phyloP scores from a whole-genome alignment of 208 protist genomes.

The Polymyxa betae region DNA sequence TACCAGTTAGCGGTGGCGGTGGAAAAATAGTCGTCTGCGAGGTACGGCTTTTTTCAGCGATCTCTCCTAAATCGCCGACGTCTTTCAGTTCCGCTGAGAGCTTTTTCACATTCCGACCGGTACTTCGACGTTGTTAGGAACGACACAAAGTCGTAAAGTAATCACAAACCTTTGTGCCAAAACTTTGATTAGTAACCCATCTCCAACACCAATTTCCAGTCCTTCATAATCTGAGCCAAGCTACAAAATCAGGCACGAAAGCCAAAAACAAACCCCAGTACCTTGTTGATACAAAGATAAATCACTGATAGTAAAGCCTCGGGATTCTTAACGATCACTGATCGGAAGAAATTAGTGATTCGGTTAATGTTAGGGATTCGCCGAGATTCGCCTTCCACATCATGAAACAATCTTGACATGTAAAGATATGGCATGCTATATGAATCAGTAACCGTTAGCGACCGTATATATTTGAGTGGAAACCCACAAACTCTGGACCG shows the following conservation, averaged over 20 bases:
- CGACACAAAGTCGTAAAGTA: conserved; percentile 10
- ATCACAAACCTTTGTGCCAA: conserved; percentile 23
- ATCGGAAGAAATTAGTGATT: conserved; percentile 57
- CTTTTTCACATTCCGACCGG: conserved; percentile 19
- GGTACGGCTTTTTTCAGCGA: conserved; percentile 30
- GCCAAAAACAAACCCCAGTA: neutral
- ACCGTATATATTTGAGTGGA: neutral
- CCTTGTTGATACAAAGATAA: conserved; percentile 58
- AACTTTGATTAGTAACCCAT: conserved; percentile 7
- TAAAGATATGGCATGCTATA: conserved; percentile 51
- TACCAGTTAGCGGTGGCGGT: conserved; percentile 49
- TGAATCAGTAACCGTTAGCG: neutral
- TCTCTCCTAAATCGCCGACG: conserved; percentile 41
- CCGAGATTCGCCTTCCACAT: conserved; percentile 12
- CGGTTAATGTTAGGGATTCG: conserved; percentile 39
- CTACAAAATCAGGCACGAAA: neutral
- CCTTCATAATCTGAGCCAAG: conserved; percentile 56
- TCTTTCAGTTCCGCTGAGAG: conserved; percentile 41
- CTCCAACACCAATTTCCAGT: conserved; percentile 46
- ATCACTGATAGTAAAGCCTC: conserved; percentile 15
- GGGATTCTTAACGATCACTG: conserved; percentile 55
- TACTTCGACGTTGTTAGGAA: neutral
- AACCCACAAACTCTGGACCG: neutral
- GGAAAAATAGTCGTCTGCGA: conserved; percentile 56
- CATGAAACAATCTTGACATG: conserved; percentile 40